Conservation (phyloP, 1,284 basidiomycete species). For the Amylostereum areolatum region DNA sequence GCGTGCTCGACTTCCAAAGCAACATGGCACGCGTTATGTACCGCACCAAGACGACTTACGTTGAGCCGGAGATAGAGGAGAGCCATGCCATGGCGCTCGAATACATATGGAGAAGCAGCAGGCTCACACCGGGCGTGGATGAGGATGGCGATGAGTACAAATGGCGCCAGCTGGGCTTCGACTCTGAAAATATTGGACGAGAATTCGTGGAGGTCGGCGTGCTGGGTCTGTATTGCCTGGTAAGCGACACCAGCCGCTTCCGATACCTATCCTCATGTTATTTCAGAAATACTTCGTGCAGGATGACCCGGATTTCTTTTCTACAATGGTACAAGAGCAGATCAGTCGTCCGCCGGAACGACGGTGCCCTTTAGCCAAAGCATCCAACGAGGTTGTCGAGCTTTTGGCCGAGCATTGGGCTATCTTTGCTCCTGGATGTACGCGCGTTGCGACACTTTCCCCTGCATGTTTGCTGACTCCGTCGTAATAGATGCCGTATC, state of each 20-base stretch:
- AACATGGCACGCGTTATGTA: slow-evolving; percentile 81
- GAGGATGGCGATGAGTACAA: slow-evolving; percentile 45
- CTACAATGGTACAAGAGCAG: slow-evolving; percentile 85
- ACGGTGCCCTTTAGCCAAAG: slow-evolving; percentile 82
- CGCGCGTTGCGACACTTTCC: slow-evolving; percentile 20
- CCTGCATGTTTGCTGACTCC: background rate
- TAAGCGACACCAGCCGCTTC: slow-evolving; percentile 26
- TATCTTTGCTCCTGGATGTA: slow-evolving; percentile 74
- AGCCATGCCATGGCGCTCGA: slow-evolving; percentile 59
- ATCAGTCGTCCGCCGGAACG: slow-evolving; percentile 71
- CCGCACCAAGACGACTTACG: slow-evolving; percentile 71
- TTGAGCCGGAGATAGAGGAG: slow-evolving; percentile 63
- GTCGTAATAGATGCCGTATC: slow-evolving; percentile 61
- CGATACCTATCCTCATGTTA: background rate
- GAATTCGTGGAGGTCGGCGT: slow-evolving; percentile 85
- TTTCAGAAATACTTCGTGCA: slow-evolving; percentile 62
- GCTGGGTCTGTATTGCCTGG: slow-evolving; percentile 82
- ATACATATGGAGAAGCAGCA: slow-evolving; percentile 68
- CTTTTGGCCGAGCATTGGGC: slow-evolving; percentile 85
- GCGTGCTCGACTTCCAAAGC: slow-evolving; percentile 89
- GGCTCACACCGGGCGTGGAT: slow-evolving; percentile 47
- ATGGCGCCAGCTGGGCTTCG: slow-evolving; percentile 80
- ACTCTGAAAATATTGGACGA: slow-evolving; percentile 70
- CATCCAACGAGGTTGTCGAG: slow-evolving; percentile 85
- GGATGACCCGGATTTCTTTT: slow-evolving; percentile 74